Evolutionary conservation across 2,329 filamentous ascomycete genomes (phyloP), one percentile per base, ranked within the genome.

Genomic region (Paraconiothyrium sp.): DNA sequence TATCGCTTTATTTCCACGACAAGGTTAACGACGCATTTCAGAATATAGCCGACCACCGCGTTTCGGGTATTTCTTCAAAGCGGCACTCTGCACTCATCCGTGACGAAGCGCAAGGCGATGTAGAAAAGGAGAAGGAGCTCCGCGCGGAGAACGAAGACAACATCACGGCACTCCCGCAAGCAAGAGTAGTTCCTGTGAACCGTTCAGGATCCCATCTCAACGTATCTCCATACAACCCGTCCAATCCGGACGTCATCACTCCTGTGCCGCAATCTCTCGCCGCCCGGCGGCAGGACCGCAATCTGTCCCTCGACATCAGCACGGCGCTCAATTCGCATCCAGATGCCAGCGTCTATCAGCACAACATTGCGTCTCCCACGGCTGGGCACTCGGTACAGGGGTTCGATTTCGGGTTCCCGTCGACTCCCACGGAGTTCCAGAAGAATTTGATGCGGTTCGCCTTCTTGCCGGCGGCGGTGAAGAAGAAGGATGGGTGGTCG

Each of bases 401-500:
- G 43, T 82, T 82, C 64, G 82, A 84, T 67, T 83, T 84, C 69
- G 92, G 93, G 20, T 96, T 96, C 79, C 90, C 92, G 0, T 87
- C 88, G 62, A 94, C 92, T 30, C 93, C 93, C 8, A 94, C 92
- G 0, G 90, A 94, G 70, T 92, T 96, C 78, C 93, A 96, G 74
- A 94, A 94, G 84, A 93, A 88, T 69, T 82, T 96, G 54, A 94
- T 97, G 89, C 91, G 93, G 16, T 97, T 95, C 74, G 93, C 93
- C 0, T 97, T 96, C 76, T 87, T 94, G 63, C 85, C 79, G 16
- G 82, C 81, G 1, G 78, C 81, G 6, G 71, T 82, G 63, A 79
- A 80, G 74, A 83, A 83, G 67, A 83, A 83, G 56, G 90, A 92
- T 67, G 92, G 93, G 58, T 97, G 94, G 93, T 91, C 88, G 66